Percentiles rank a stretch among this genome's conserved stretches.
Conservation (phyloP, 371 early-diverging fungal genomes). For the Actinomucor elegans region DNA sequence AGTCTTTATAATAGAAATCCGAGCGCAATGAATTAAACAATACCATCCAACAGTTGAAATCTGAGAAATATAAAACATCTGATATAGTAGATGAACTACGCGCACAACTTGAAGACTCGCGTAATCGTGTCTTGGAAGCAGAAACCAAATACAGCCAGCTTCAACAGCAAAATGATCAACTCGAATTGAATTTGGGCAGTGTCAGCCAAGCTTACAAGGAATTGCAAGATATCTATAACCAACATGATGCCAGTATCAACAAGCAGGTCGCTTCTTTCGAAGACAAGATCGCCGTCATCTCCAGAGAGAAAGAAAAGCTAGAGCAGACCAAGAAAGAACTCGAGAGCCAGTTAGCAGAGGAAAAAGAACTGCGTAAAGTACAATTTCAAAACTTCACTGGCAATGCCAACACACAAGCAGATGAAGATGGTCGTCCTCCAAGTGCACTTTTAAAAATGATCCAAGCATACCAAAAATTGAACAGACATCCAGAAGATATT, state of each 20-base stretch:
- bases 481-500: constrained; percentile 12
- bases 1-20: neutral
- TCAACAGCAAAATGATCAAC: neutral
- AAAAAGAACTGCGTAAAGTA: constrained; percentile 4
- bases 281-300: neutral
- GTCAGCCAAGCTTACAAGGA: constrained; percentile 2
- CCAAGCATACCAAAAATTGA: constrained; percentile 6
- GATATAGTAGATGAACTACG: neutral
- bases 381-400: constrained; percentile 4
- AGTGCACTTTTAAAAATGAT: constrained; percentile 1
- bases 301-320: neutral
- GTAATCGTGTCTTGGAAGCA: neutral
- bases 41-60: neutral
- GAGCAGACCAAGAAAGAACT: neutral
- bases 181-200: neutral
- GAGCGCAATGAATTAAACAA: neutral
- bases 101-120: neutral
- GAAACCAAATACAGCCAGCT: neutral
- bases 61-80: neutral
- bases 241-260: neutral
- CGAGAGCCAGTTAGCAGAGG: neutral
- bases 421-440: neutral
- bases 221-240: neutral
- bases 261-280: neutral
- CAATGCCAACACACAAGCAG: neutral